phyloP scores from a whole-genome alignment of 345 rosid genomes.

The Pugionium dolabratum region DNA sequence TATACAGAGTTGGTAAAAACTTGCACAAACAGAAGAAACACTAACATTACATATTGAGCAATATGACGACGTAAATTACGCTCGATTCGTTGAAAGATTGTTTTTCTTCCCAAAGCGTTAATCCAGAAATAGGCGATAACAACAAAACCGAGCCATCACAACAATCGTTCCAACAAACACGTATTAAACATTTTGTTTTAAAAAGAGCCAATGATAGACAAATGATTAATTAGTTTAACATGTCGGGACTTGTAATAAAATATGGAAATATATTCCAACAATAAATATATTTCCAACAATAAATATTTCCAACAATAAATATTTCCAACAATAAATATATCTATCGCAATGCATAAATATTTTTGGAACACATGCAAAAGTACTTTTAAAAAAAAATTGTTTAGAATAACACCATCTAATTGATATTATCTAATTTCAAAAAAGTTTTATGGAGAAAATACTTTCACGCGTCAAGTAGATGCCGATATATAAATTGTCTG shows the following conservation, averaged over 20 bases:
- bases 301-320: too few species aligned
- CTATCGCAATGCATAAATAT: neutral
- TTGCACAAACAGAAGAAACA: too few species aligned
- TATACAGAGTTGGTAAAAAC: conserved; percentile 5
- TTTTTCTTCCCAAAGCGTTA: neutral
- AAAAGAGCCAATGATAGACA: neutral
- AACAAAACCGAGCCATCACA: conserved; percentile 11
- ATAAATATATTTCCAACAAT: too few species aligned
- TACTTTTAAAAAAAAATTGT: too few species aligned
- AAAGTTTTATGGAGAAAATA: too few species aligned
- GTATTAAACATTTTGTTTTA: conserved; percentile 12
- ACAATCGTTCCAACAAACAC: neutral
- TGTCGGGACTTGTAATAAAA: neutral
- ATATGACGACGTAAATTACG: conserved; percentile 24
- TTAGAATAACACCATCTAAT: too few species aligned
- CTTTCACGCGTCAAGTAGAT: too few species aligned
- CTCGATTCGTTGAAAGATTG: conserved; percentile 8
- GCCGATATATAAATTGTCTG: too few species aligned
- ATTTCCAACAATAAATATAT: neutral
- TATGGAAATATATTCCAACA: neutral
- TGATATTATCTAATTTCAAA: too few species aligned
- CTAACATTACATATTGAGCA: neutral
- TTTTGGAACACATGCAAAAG: neutral
- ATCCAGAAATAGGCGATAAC: conserved; percentile 23
- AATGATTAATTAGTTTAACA: neutral